Percentiles rank a stretch among this genome's conserved stretches.
These are phyloP conservation scores for Phycomyces nitens DNA, from an alignment of 192 early-diverging fungal species.

Conservation along the genomic window DNA sequence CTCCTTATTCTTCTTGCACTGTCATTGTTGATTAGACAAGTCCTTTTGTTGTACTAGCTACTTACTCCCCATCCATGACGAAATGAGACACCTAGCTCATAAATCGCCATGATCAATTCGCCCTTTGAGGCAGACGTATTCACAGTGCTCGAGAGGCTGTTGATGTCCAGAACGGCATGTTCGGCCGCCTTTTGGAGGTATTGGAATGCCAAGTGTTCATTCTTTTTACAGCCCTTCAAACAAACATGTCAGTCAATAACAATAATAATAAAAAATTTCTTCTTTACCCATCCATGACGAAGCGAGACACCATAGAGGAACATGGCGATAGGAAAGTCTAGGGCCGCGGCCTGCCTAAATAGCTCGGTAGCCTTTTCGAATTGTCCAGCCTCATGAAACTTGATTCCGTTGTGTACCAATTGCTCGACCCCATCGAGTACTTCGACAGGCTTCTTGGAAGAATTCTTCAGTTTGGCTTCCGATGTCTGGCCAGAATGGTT, in stretches of 20 bases:
- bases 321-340: constrained; percentile 64
- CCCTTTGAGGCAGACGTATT: constrained; percentile 56
- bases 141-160: constrained; percentile 39
- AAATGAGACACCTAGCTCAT: constrained; percentile 74
- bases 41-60: neutral
- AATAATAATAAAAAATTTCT: constrained; percentile 11
- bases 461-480: too few species aligned
- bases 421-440: constrained; percentile 40
- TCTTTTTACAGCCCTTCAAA: constrained; percentile 68
- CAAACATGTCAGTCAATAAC: neutral
- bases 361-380: constrained; percentile 69
- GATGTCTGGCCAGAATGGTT: too few species aligned
- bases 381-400: constrained; percentile 67
- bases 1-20: constrained; percentile 60
- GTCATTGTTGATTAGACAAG: neutral
- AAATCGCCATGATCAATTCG: constrained; percentile 75
- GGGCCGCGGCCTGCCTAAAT: constrained; percentile 65
- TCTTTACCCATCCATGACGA: constrained; percentile 69
- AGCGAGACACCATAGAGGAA: constrained; percentile 76
- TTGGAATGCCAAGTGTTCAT: constrained; percentile 65
- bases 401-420: constrained; percentile 61
- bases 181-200: constrained; percentile 72
- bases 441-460: too few species aligned
- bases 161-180: constrained; percentile 60
- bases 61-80: constrained; percentile 76